phyloP scores from a whole-genome alignment of 2,329 filamentous ascomycete species.

The Colletotrichum magnum region DNA sequence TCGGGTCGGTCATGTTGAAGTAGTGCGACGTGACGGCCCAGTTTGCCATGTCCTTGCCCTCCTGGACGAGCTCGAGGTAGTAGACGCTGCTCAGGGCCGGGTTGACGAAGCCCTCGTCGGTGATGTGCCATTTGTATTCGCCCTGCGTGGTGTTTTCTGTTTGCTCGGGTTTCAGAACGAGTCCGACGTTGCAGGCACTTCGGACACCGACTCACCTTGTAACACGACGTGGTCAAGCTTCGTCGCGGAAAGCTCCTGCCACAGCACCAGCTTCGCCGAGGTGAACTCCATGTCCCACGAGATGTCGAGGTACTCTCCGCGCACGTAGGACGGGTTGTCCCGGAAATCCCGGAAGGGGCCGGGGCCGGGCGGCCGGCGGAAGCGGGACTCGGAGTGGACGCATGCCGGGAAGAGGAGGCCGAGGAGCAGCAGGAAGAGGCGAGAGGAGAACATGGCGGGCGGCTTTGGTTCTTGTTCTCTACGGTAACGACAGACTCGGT shows the following conservation, averaged over 20 bases:
- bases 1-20: background rate
- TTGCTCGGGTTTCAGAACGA: background rate
- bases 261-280: background rate
- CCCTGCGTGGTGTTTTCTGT: background rate
- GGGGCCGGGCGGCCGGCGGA: constrained; percentile 2
- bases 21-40: background rate
- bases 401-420: background rate
- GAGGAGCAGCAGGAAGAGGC: background rate
- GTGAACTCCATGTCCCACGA: background rate
- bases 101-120: background rate
- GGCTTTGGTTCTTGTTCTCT: background rate
- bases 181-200: too few relatives aligned
- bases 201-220: background rate
- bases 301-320: background rate
- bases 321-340: background rate
- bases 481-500: background rate
- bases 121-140: background rate
- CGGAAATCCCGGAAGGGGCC: background rate
- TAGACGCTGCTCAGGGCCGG: background rate
- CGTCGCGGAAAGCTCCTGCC: background rate
- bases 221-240: background rate
- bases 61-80: constrained; percentile 1
- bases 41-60: background rate
- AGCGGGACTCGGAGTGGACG: background rate
- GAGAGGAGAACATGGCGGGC: background rate